phyloP scores from a whole-genome alignment of 495 filamentous ascomycete genomes.

The Cladorrhinum samala region DNA sequence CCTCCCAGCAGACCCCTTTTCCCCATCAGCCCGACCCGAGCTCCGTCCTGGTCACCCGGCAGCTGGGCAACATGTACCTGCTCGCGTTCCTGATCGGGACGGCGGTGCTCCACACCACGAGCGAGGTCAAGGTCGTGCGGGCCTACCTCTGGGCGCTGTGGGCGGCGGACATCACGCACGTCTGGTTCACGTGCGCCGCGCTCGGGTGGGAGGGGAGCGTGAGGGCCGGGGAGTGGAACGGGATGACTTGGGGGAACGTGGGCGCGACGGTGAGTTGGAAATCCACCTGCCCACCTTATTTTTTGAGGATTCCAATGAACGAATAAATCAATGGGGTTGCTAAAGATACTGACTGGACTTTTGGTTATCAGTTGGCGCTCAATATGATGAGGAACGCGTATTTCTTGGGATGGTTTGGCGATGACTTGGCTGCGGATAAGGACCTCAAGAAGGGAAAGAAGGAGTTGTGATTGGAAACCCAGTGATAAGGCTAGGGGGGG shows the following conservation, averaged over 20 bases:
- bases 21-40: slow-evolving; percentile 6
- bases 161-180: slow-evolving; percentile 63
- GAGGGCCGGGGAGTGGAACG: slow-evolving; percentile 57
- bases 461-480: not conserved
- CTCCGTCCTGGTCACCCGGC: slow-evolving; percentile 32
- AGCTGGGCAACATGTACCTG: slow-evolving; percentile 63
- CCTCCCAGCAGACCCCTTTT: slow-evolving; percentile 48
- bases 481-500: no score
- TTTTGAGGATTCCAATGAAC: not conserved
- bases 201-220: slow-evolving; percentile 51
- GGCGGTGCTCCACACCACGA: slow-evolving; percentile 54
- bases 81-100: slow-evolving; percentile 59
- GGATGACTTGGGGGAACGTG: slow-evolving; percentile 68
- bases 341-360: not conserved
- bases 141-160: slow-evolving; percentile 62
- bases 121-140: slow-evolving; percentile 57
- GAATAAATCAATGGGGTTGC: not conserved
- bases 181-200: slow-evolving; percentile 54
- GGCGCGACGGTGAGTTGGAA: slow-evolving; percentile 52
- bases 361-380: not conserved
- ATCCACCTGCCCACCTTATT: no score
- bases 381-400: not conserved
- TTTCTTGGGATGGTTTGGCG: not conserved
- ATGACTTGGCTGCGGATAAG: not conserved
- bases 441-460: not conserved